These are phyloP conservation scores for Solanum sejunctum DNA, from an alignment of 257 asterid species.

Conservation along the genomic window DNA sequence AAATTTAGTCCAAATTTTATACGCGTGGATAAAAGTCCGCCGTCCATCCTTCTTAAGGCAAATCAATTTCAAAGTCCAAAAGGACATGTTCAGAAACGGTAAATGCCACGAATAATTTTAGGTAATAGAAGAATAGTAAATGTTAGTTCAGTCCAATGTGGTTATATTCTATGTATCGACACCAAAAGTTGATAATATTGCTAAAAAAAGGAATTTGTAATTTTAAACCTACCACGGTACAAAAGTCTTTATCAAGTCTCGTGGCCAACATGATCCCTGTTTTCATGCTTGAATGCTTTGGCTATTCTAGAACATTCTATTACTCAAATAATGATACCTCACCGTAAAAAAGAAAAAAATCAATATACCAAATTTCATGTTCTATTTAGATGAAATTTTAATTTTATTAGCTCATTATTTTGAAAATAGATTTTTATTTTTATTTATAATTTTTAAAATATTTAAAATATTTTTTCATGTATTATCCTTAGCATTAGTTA, in stretches of 20 bases:
- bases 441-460: too few species aligned
- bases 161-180: background rate
- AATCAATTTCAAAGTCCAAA: background rate
- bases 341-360: background rate
- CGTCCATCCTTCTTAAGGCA: background rate
- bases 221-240: background rate
- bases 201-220: background rate
- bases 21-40: background rate
- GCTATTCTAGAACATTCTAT: background rate
- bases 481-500: too few species aligned
- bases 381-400: background rate
- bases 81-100: background rate
- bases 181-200: background rate
- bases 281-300: background rate
- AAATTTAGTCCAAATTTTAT: background rate
- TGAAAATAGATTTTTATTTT: too few species aligned
- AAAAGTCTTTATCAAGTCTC: background rate
- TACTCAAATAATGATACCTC: background rate
- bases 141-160: background rate
- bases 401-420: background rate
- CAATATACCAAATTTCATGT: background rate
- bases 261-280: background rate
- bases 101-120: background rate
- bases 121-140: background rate
- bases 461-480: too few species aligned